Evolutionary conservation across 257 asterid species (phyloP).

Genomic region (Fraxinus excelsior): DNA sequence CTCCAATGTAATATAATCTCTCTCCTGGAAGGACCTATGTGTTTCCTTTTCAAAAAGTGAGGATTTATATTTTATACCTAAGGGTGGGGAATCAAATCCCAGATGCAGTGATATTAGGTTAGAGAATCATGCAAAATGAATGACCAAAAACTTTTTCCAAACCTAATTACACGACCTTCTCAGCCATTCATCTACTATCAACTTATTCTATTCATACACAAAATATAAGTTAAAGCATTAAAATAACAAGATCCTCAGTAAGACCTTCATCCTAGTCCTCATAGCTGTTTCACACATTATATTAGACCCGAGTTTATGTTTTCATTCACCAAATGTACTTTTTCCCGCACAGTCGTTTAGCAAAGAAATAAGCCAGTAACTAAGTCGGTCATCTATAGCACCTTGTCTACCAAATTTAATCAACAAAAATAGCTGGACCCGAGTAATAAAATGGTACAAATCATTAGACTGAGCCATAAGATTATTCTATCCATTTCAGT

Average conservation of each 20-base stretch:
- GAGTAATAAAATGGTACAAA: constrained; percentile 9
- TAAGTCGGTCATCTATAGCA: neutral
- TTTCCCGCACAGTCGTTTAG: constrained; percentile 12
- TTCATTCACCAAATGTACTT: neutral
- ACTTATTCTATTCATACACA: constrained; percentile 7
- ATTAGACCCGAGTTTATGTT: neutral
- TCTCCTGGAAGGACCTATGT: too few relatives aligned
- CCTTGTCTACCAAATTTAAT: constrained; percentile 4
- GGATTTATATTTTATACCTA: neutral
- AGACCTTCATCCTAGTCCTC: constrained; percentile 9
- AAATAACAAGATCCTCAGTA: neutral
- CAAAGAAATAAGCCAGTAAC: constrained; percentile 7
- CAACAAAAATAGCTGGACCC: neutral
- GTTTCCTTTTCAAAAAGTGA: too few relatives aligned
- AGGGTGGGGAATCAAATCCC: neutral
- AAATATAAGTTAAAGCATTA: constrained; percentile 10
- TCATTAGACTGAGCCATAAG: neutral
- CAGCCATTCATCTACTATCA: neutral
- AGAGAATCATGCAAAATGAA: constrained; percentile 7
- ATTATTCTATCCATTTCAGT: constrained; percentile 2
- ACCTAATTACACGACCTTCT: neutral
- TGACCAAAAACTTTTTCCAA: constrained; percentile 1
- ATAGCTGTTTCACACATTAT: constrained; percentile 11
- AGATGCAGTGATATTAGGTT: neutral
- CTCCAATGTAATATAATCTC: neutral